Conservation (phyloP, 1,284 basidiomycete genomes). For the Phellopilus nigrolimitatus region DNA sequence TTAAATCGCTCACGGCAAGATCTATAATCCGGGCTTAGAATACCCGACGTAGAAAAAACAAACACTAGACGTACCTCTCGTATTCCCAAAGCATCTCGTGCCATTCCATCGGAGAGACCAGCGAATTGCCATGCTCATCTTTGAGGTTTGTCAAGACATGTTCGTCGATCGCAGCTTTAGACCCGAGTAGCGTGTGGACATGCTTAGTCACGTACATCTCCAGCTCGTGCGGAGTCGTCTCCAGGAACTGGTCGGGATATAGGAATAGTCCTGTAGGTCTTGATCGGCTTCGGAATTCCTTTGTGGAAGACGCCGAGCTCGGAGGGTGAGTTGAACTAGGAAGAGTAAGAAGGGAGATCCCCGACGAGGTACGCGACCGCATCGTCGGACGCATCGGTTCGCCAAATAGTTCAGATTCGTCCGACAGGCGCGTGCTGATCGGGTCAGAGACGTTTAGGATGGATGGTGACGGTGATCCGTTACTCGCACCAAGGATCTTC, state of each 20-base stretch:
- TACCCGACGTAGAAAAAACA: not conserved
- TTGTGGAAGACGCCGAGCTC: not conserved
- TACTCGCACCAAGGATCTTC: conserved; percentile 15
- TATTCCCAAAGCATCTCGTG: conserved; percentile 60
- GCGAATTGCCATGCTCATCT: conserved; percentile 35
- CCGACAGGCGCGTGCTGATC: conserved; percentile 4
- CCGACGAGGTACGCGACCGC: conserved; percentile 15
- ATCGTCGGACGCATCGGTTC: not conserved
- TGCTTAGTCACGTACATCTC: conserved; percentile 68
- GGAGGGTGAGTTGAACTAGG: conserved; percentile 1
- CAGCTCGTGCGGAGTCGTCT: conserved; percentile 50
- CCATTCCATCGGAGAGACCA: conserved; percentile 41
- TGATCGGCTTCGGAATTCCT: conserved; percentile 20
- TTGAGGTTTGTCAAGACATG: conserved; percentile 40
- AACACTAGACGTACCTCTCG: conserved; percentile 45
- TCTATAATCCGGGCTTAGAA: too few relatives aligned
- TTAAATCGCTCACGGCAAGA: conserved; percentile 20
- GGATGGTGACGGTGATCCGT: not conserved
- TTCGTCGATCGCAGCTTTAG: conserved; percentile 51
- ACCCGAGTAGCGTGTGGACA: conserved; percentile 57
- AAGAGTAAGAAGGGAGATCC: not conserved
- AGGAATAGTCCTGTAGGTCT: conserved; percentile 33
- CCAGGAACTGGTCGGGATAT: conserved; percentile 39
- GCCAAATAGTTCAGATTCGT: conserved; percentile 4
- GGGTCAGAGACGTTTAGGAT: not conserved